A percentile compares a stretch with the other conserved stretches of the same genome.
Evolutionary conservation across 2,329 filamentous ascomycete species (phyloP).

Genomic region (Alternaria brassicae): DNA sequence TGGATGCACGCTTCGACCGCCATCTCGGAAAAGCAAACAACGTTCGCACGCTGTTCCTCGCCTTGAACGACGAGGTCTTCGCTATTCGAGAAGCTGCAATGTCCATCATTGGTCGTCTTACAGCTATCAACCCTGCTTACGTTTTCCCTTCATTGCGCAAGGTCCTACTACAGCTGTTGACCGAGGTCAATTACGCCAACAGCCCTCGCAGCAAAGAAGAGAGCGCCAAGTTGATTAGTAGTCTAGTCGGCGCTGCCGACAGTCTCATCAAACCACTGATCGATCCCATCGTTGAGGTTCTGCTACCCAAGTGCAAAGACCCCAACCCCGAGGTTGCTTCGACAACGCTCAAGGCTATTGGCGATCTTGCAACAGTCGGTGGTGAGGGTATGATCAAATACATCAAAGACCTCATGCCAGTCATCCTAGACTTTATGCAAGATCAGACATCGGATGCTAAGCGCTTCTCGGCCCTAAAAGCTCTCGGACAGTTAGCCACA

Average conservation of each 20-base stretch:
- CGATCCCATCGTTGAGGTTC: slow-evolving; percentile 91
- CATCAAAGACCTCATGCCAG: slow-evolving; percentile 89
- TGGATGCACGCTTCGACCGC: slow-evolving; percentile 93
- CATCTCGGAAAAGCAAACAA: slow-evolving; percentile 98
- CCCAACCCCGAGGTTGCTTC: slow-evolving; percentile 86
- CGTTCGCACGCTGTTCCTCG: slow-evolving; percentile 92
- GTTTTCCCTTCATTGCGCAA: slow-evolving; percentile 96
- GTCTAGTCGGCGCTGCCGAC: slow-evolving; percentile 91
- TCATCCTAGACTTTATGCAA: slow-evolving; percentile 92
- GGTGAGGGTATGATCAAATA: slow-evolving; percentile 93
- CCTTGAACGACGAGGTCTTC: slow-evolving; percentile 94
- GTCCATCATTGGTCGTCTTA: slow-evolving; percentile 92
- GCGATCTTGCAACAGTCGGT: slow-evolving; percentile 91
- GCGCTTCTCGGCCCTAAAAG: slow-evolving; percentile 87
- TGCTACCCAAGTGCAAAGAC: slow-evolving; percentile 92
- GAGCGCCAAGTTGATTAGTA: slow-evolving; percentile 88
- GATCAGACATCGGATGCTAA: slow-evolving; percentile 91
- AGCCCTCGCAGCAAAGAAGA: slow-evolving; percentile 95
- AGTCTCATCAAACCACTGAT: slow-evolving; percentile 95
- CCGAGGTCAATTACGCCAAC: slow-evolving; percentile 94
- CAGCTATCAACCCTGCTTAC: slow-evolving; percentile 91
- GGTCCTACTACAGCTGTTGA: slow-evolving; percentile 92
- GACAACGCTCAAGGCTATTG: slow-evolving; percentile 93
- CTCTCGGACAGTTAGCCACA: slow-evolving; percentile 89
- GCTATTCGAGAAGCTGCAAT: slow-evolving; percentile 93